Evolutionary conservation across 1,139 yeast genomes (phyloP).

Genomic region (Geotrichum cucujoidarum): DNA sequence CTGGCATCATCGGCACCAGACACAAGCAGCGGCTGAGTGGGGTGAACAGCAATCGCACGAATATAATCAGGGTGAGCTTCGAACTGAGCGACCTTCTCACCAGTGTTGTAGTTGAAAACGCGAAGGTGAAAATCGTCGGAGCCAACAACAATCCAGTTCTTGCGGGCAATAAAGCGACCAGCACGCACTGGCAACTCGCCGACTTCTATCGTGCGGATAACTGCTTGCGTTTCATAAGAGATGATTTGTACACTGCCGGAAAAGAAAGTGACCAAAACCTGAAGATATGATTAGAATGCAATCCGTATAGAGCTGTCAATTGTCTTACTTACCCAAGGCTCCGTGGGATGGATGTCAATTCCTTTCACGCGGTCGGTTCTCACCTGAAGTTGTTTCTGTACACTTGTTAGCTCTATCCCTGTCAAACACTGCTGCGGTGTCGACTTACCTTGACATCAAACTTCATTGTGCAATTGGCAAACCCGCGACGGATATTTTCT

Average conservation of each 20-base stretch:
- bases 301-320: not conserved
- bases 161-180: slow-evolving; percentile 90
- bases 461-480: slow-evolving; percentile 22
- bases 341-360: slow-evolving; percentile 94
- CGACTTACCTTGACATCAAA: slow-evolving; percentile 28
- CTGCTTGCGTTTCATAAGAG: slow-evolving; percentile 78
- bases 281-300: slow-evolving; percentile 4
- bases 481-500: not conserved
- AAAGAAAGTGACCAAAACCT: slow-evolving; percentile 69
- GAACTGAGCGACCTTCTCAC: slow-evolving; percentile 87
- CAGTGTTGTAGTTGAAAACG: slow-evolving; percentile 80
- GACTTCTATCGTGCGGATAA: slow-evolving; percentile 73
- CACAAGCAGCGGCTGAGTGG: slow-evolving; percentile 80
- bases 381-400: slow-evolving; percentile 69
- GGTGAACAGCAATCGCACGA: slow-evolving; percentile 89
- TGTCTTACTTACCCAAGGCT: slow-evolving; percentile 66
- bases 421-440: not conserved
- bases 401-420: slow-evolving; percentile 27
- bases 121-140: slow-evolving; percentile 92
- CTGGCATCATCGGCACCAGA: slow-evolving; percentile 92
- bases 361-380: slow-evolving; percentile 97
- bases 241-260: slow-evolving; percentile 85
- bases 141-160: slow-evolving; percentile 96
- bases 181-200: slow-evolving; percentile 94
- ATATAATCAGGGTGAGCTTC: slow-evolving; percentile 98